phyloP scores from a whole-genome alignment of 176 grass and related monocot genomes.

The Oropetium thomaeum region DNA sequence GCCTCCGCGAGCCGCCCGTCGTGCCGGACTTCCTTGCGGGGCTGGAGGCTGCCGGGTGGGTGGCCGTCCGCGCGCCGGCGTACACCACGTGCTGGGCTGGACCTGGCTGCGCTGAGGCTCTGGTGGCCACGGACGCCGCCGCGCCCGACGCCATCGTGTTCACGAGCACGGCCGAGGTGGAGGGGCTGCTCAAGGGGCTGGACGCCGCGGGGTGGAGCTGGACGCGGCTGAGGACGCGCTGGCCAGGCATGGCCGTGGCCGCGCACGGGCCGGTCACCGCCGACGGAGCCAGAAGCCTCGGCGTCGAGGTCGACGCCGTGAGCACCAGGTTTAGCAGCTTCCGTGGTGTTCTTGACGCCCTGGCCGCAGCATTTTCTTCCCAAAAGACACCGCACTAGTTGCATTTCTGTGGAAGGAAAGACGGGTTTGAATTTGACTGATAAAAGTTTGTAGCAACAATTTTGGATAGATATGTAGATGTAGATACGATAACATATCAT shows the following conservation, averaged over 20 bases:
- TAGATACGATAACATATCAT: neutral
- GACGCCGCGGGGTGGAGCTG: constrained; percentile 67
- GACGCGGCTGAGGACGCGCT: constrained; percentile 42
- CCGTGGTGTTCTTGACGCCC: constrained; percentile 60
- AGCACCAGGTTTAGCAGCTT: constrained; percentile 76
- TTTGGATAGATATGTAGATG: neutral
- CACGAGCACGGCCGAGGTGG: constrained; percentile 83
- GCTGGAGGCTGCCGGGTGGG: constrained; percentile 58
- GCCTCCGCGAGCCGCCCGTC: constrained; percentile 63
- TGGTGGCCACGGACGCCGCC: constrained; percentile 31
- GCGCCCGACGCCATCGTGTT: constrained; percentile 69
- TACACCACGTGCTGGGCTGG: constrained; percentile 74
- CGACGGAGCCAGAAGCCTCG: constrained; percentile 55
- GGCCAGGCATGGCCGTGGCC: constrained; percentile 65
- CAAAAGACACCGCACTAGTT: neutral
- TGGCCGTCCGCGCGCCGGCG: constrained; percentile 45
- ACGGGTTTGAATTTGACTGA: neutral
- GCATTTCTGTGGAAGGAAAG: neutral
- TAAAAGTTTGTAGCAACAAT: neutral
- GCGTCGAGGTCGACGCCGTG: constrained; percentile 59
- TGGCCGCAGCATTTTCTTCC: constrained; percentile 28
- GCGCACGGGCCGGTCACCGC: constrained; percentile 83
- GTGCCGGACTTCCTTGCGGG: constrained; percentile 53
- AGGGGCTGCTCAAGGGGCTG: constrained; percentile 77
- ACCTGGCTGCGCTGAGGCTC: constrained; percentile 35